These are phyloP conservation scores for Penicillium occitanis DNA, from an alignment of 2,329 filamentous ascomycete species.

Conservation along the genomic window DNA sequence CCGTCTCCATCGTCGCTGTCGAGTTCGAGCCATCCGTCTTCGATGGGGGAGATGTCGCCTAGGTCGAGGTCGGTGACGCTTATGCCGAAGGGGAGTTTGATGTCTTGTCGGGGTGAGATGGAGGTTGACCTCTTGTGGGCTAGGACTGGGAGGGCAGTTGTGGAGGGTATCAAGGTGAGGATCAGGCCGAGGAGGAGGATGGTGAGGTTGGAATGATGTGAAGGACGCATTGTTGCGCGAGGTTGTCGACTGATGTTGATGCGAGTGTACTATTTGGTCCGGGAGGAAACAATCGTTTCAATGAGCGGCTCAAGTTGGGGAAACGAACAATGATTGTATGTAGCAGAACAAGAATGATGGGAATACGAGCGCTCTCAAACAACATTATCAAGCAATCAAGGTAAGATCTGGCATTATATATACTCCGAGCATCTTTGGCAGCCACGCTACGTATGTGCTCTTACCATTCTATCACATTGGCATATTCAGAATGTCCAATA, in stretches of 20 bases:
- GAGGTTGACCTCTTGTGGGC: neutral
- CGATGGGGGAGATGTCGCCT: slow-evolving; percentile 15
- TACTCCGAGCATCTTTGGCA: neutral
- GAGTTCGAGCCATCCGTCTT: neutral
- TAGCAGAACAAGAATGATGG: neutral
- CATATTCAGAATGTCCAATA: too few relatives aligned
- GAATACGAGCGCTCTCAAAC: neutral
- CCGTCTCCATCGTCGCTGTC: neutral
- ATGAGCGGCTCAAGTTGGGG: neutral
- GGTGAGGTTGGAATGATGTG: neutral
- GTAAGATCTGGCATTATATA: neutral
- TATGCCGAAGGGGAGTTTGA: slow-evolving; percentile 10
- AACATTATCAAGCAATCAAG: neutral
- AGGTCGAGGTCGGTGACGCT: slow-evolving; percentile 7
- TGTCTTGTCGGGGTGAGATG: neutral
- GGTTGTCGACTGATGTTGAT: neutral
- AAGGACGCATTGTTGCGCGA: neutral
- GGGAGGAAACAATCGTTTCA: neutral
- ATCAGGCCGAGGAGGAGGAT: neutral
- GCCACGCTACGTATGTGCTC: neutral
- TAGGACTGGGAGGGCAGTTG: neutral
- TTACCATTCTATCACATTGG: neutral
- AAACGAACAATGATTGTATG: neutral
- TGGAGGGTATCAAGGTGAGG: neutral
- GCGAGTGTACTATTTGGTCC: neutral